Conservation (phyloP, 1,284 basidiomycete species). For the Cryptococcus sp. region DNA sequence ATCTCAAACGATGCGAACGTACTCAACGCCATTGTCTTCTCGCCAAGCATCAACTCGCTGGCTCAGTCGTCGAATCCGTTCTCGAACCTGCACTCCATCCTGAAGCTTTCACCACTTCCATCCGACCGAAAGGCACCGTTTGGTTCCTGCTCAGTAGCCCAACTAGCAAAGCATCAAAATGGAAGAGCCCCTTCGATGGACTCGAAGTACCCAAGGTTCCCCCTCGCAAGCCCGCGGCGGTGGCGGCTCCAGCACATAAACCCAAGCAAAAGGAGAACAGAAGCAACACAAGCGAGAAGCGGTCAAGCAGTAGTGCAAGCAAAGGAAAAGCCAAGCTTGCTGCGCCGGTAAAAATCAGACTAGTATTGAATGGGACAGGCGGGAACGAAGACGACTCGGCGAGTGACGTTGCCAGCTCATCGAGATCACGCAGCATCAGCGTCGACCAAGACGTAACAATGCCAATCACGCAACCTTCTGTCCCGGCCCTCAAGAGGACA, state of each 20-base stretch:
- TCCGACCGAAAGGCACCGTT: slow-evolving; percentile 48
- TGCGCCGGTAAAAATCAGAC: slow-evolving; percentile 31
- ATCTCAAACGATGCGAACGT: slow-evolving; percentile 41
- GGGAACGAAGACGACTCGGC: slow-evolving; percentile 8
- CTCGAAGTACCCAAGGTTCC: slow-evolving; percentile 44
- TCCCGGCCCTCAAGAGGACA: slow-evolving; percentile 1
- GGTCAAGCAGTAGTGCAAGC: slow-evolving; percentile 1
- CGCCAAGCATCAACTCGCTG: slow-evolving; percentile 46
- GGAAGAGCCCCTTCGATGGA: slow-evolving; percentile 47
- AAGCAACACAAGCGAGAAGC: slow-evolving; percentile 11
- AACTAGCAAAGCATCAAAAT: slow-evolving; percentile 33
- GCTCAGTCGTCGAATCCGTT: slow-evolving; percentile 43
- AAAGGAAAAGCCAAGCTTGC: slow-evolving; percentile 24
- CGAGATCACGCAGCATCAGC: slow-evolving; percentile 19
- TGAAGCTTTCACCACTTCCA: slow-evolving; percentile 31
- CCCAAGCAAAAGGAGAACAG: slow-evolving; percentile 13
- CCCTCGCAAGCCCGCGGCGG: slow-evolving; percentile 32
- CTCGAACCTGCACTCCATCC: slow-evolving; percentile 49
- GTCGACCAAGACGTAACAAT: slow-evolving; percentile 6
- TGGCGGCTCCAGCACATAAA: slow-evolving; percentile 7
- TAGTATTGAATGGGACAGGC: slow-evolving; percentile 18
- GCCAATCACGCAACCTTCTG: not conserved
- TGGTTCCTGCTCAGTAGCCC: slow-evolving; percentile 39
- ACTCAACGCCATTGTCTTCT: slow-evolving; percentile 39
- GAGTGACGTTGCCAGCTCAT: slow-evolving; percentile 15